Conservation (phyloP, 306 rosid species). For the Argentina anserina region DNA sequence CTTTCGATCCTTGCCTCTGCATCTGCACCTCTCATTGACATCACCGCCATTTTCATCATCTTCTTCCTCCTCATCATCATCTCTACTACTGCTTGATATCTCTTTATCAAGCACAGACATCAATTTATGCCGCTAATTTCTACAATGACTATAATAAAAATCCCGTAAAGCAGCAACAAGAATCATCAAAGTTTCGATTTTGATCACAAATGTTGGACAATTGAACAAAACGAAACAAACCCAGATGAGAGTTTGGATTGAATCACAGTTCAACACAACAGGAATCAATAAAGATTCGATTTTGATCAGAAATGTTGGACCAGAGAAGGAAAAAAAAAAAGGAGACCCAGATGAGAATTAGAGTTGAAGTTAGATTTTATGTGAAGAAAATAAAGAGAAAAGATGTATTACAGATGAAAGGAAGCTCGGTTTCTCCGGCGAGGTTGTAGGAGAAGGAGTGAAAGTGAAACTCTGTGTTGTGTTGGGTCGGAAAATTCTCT, state of each 20-base stretch:
- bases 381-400: not conserved
- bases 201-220: slow-evolving; percentile 13
- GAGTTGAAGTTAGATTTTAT: not conserved
- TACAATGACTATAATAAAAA: not conserved
- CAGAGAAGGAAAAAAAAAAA: not conserved
- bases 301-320: slow-evolving; percentile 14
- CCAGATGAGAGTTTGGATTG: not conserved
- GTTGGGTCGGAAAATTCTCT: not conserved
- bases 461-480: not conserved
- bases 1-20: slow-evolving; percentile 26
- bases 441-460: not conserved
- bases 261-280: not conserved
- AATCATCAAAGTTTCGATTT: not conserved
- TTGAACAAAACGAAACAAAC: slow-evolving; percentile 4
- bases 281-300: not conserved
- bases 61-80: slow-evolving; percentile 22
- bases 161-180: not conserved
- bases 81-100: slow-evolving; percentile 34
- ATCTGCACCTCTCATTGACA: not conserved
- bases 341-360: not conserved
- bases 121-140: slow-evolving; percentile 1
- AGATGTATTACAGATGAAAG: not conserved
- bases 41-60: slow-evolving; percentile 34
- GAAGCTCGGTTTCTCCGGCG: slow-evolving; percentile 13
- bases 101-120: slow-evolving; percentile 54